Conservation (phyloP, 2,329 filamentous ascomycete species). For the Colletotrichum navitas region DNA sequence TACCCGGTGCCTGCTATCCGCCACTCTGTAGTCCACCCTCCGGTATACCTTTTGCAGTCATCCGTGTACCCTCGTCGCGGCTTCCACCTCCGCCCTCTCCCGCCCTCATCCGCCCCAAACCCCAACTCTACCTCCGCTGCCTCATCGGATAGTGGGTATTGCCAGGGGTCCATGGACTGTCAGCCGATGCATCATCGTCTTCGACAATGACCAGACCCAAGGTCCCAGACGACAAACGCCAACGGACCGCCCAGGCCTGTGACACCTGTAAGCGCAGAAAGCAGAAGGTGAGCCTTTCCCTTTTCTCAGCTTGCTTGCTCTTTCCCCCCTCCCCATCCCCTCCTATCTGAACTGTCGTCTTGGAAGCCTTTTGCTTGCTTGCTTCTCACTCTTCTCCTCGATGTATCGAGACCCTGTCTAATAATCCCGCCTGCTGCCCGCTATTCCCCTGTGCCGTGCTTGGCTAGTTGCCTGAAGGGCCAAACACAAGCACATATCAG, state of each 20-base stretch:
- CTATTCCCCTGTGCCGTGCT: conserved; percentile 15
- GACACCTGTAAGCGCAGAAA: conserved; percentile 75
- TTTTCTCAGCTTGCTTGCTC: conserved; percentile 5
- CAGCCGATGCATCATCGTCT: conserved; percentile 44
- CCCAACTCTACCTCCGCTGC: conserved; percentile 32
- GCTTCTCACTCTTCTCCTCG: conserved; percentile 8
- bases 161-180: conserved; percentile 31
- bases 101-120: conserved; percentile 12
- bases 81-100: conserved; percentile 32
- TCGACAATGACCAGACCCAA: conserved; percentile 64
- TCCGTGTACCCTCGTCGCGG: conserved; percentile 31
- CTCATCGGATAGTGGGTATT: conserved; percentile 42
- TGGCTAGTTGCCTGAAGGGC: conserved; percentile 23
- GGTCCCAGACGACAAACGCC: conserved; percentile 70
- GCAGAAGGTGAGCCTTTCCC: conserved; percentile 69
- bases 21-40: conserved; percentile 26
- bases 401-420: conserved; percentile 7
- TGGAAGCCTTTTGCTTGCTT: not conserved
- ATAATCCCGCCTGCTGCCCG: not conserved
- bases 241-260: conserved; percentile 74
- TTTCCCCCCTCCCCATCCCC: not conserved
- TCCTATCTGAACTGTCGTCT: not conserved
- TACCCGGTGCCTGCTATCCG: conserved; percentile 34
- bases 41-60: conserved; percentile 28
- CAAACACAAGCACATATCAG: conserved; percentile 13